A percentile compares a stretch with the other conserved stretches of the same genome.
Evolutionary conservation across 2,329 filamentous ascomycete species (phyloP).

Genomic region (Phialophora verrucosa): DNA sequence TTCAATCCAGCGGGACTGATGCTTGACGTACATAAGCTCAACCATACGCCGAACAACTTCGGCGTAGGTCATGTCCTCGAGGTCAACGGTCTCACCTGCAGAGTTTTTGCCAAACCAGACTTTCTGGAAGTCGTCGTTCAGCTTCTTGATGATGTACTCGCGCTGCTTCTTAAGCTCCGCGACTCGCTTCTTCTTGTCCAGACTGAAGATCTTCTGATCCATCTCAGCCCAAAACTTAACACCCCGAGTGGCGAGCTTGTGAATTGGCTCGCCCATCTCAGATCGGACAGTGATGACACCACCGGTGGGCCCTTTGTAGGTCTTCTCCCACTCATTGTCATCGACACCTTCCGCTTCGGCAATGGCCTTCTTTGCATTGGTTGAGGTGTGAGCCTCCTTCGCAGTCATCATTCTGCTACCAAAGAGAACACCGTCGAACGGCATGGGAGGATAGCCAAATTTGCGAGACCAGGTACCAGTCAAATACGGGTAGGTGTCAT

Average conservation of each 20-base stretch:
- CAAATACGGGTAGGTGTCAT: constrained; percentile 91
- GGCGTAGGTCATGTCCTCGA: constrained; percentile 94
- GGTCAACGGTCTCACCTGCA: constrained; percentile 77
- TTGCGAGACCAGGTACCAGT: constrained; percentile 86
- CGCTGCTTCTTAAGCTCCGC: constrained; percentile 86
- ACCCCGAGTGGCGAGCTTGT: constrained; percentile 96
- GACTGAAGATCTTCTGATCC: constrained; percentile 96
- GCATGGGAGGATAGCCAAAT: constrained; percentile 89
- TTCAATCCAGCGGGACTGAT: constrained; percentile 91
- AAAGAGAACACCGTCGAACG: constrained; percentile 89
- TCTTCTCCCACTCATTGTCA: constrained; percentile 86
- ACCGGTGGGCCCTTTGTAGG: constrained; percentile 87
- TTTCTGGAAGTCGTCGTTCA: constrained; percentile 96
- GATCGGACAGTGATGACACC: constrained; percentile 96
- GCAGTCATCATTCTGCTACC: constrained; percentile 94
- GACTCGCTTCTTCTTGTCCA: constrained; percentile 93
- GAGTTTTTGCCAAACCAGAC: constrained; percentile 93
- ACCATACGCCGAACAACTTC: constrained; percentile 87
- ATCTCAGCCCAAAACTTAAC: constrained; percentile 98
- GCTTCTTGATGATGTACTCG: constrained; percentile 90
- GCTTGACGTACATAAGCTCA: constrained; percentile 88
- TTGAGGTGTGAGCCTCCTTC: constrained; percentile 88
- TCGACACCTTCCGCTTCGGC: constrained; percentile 82
- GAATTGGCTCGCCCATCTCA: constrained; percentile 99
- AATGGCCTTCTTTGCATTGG: constrained; percentile 86